phyloP scores from a whole-genome alignment of 345 rosid species.

The Sonneratia caseolaris region DNA sequence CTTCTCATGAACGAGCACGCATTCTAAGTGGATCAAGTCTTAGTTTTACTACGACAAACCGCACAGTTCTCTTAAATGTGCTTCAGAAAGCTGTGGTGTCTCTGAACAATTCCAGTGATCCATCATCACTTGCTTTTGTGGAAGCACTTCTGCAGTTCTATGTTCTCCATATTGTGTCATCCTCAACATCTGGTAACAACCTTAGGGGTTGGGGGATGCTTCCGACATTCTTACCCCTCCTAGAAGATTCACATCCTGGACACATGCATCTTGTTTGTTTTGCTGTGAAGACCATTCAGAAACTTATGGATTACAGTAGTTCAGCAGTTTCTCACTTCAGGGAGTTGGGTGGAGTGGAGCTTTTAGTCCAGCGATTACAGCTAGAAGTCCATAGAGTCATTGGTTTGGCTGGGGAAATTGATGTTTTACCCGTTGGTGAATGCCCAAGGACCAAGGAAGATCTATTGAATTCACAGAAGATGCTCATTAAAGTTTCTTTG shows the following conservation, averaged over 20 bases:
- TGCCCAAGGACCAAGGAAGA: conserved; percentile 49
- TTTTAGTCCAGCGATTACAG: conserved; percentile 83
- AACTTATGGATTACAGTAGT: conserved; percentile 93
- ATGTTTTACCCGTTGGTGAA: conserved; percentile 50
- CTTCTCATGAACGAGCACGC: conserved; percentile 92
- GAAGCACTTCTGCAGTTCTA: conserved; percentile 96
- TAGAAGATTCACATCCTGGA: conserved; percentile 73
- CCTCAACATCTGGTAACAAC: conserved; percentile 89
- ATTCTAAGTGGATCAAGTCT: conserved; percentile 87
- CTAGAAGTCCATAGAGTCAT: conserved; percentile 70
- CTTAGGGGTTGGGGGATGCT: conserved; percentile 97
- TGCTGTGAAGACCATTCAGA: conserved; percentile 86
- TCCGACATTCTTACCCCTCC: conserved; percentile 84
- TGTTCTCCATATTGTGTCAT: conserved; percentile 88
- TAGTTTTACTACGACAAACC: conserved; percentile 88
- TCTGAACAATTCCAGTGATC: conserved; percentile 70
- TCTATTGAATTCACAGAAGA: conserved; percentile 54
- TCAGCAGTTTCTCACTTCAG: conserved; percentile 80
- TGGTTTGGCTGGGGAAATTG: conserved; percentile 40
- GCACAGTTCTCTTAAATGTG: conserved; percentile 85
- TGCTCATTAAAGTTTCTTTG: conserved; percentile 86
- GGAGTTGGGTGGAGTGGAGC: conserved; percentile 89
- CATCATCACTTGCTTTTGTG: conserved; percentile 77
- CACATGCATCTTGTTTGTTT: conserved; percentile 87
- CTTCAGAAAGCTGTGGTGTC: conserved; percentile 90